Conservation (phyloP, 257 asterid species). For the Gentiana straminea region DNA sequence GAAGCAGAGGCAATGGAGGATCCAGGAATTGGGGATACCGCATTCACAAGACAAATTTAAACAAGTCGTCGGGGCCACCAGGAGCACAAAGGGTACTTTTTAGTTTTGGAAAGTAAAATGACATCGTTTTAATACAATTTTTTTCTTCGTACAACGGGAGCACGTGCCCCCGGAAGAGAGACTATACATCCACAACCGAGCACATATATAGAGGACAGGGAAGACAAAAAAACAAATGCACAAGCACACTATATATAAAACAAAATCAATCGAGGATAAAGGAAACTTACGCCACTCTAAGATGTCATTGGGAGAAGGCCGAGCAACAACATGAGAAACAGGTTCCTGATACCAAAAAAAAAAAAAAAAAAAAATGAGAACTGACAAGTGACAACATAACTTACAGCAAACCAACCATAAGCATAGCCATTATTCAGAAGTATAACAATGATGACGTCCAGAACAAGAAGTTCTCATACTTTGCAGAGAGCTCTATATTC, state of each 20-base stretch:
- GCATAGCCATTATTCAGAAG: background rate
- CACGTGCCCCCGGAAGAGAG: conserved; percentile 67
- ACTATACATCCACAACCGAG: conserved; percentile 23
- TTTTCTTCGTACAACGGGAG: too few relatives aligned
- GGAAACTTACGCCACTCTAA: conserved; percentile 97
- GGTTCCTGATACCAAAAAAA: conserved; percentile 52
- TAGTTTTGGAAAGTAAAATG: conserved; percentile 25
- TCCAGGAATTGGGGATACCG: too few relatives aligned
- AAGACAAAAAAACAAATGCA: background rate
- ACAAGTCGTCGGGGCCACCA: too few relatives aligned
- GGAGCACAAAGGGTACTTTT: too few relatives aligned
- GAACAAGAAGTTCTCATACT: conserved; percentile 33
- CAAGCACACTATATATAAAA: background rate
- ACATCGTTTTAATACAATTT: conserved; percentile 81
- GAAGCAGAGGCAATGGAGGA: background rate
- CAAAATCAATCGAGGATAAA: background rate
- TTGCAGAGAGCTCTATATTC: conserved; percentile 94
- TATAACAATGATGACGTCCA: background rate
- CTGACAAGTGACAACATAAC: background rate
- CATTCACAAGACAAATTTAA: too few relatives aligned
- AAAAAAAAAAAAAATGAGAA: background rate
- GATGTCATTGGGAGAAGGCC: conserved; percentile 87
- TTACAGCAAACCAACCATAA: too few relatives aligned
- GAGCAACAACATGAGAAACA: conserved; percentile 91
- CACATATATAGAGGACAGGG: background rate